Base-by-base conservation (phyloP, 176 grass and related monocot genomes). In the Carex cristatella region DNA sequence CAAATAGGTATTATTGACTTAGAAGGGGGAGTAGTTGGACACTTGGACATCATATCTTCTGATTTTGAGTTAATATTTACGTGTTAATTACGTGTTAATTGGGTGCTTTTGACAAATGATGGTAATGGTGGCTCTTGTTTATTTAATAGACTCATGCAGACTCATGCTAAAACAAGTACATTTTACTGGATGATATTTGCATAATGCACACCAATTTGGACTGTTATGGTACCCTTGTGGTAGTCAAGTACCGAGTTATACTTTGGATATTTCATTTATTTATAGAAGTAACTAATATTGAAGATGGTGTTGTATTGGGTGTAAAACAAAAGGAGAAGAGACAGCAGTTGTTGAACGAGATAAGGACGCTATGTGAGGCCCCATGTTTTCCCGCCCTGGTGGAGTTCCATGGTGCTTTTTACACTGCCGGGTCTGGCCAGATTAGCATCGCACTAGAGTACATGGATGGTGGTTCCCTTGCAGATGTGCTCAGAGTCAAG, bases 361-460 rank as follows among this genome's bases (percentile, higher is more conserved):
- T 98, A 88, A 90, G 93, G 66, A 92, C 93, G 15, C 87, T 98
- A 68, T 98, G 93, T 79, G 93, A 95, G 89, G 93, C 96, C 66
- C 87, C 89, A 61, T 93, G 88, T 81, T 98, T 90, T 91, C 80
- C 88, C 81, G 83, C 89, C 79, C 86, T 98, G 87, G 89, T 94
- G 72, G 96, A 98, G 87, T 98, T 98, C 83, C 93, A 98, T 80
- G 96, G 96, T 56, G 96, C 96, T 37, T 98, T 98, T 86, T 98
- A 98, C 89, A 79, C 89, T 69, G 86, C 96, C 30, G 89, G 90
- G 48, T 98, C 96, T 71, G 96, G 96, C 90, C 93, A 92, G 86
- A 98, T 95, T 84, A 95, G 91, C 81, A 98, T 98, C 53, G 96
- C 93, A 10, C 86, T 98, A 81, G 96, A 98, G 86, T 98, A 95